Percentiles rank a stretch among this genome's conserved stretches.
phyloP scores from a whole-genome alignment of 2,329 filamentous ascomycete species.

The Claviceps sp. region DNA sequence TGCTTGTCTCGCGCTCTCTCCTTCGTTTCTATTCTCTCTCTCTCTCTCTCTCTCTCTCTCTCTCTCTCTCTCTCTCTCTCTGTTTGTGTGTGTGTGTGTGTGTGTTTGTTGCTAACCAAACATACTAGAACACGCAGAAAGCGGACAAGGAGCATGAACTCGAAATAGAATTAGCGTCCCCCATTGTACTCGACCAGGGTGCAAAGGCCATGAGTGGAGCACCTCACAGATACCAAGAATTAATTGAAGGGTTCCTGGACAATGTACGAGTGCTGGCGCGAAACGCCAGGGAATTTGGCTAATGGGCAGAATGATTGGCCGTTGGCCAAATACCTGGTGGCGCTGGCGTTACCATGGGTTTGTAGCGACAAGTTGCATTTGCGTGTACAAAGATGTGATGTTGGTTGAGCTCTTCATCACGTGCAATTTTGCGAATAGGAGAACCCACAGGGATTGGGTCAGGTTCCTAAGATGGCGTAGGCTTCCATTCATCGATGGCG shows the following conservation, averaged over 20 bases:
- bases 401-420: not conserved
- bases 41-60: not conserved
- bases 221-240: conserved; percentile 47
- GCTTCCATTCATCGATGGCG: not conserved
- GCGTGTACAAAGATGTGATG: not conserved
- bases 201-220: conserved; percentile 35
- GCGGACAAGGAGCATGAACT: conserved; percentile 62
- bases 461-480: not conserved
- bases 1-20: not conserved
- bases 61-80: too few relatives aligned
- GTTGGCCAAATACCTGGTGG: not conserved
- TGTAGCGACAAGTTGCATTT: not conserved
- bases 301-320: not conserved
- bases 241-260: conserved; percentile 63
- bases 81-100: not conserved
- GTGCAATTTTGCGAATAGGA: not conserved
- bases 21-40: not conserved
- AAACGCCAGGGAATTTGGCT: conserved; percentile 22
- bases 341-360: not conserved
- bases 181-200: conserved; percentile 52
- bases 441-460: not conserved
- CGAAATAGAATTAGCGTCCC: conserved; percentile 61
- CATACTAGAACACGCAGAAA: conserved; percentile 23
- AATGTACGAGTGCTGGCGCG: conserved; percentile 51
- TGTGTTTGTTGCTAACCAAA: conserved; percentile 1